Conservation (phyloP, 257 asterid genomes). For the Solanum tarapatanum region DNA sequence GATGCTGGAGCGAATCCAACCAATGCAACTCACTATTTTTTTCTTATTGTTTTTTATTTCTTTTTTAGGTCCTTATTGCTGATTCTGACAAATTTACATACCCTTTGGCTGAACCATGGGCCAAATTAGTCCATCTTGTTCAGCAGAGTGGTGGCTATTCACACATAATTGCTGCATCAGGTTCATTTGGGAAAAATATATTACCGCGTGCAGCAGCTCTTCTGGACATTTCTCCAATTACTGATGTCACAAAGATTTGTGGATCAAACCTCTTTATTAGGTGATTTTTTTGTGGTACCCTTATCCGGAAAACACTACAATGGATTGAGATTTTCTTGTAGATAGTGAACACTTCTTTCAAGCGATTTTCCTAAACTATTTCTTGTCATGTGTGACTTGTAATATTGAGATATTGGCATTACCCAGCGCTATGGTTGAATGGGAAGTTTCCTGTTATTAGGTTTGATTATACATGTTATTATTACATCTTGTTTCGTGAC, state of each 20-base stretch:
- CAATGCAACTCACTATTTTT: not conserved
- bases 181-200: conserved; percentile 88
- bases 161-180: conserved; percentile 69
- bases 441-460: not conserved
- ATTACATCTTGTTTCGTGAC: not conserved
- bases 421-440: not conserved
- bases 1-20: not conserved
- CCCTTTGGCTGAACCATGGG: conserved; percentile 95
- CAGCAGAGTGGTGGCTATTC: conserved; percentile 71
- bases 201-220: conserved; percentile 98
- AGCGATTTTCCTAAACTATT: not conserved
- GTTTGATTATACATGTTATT: not conserved
- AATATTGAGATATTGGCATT: not conserved
- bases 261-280: conserved; percentile 71
- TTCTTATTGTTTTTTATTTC: not conserved
- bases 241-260: conserved; percentile 62
- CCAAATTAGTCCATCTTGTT: conserved; percentile 61
- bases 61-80: conserved; percentile 69
- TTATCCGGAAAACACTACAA: not conserved
- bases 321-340: not conserved
- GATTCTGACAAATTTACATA: conserved; percentile 65
- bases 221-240: conserved; percentile 86
- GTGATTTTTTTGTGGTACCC: conserved; percentile 21
- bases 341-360: not conserved
- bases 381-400: not conserved